Evolutionary conservation across 2,329 filamentous ascomycete genomes (phyloP).

Genomic region (Gaeumannomyces sp.): DNA sequence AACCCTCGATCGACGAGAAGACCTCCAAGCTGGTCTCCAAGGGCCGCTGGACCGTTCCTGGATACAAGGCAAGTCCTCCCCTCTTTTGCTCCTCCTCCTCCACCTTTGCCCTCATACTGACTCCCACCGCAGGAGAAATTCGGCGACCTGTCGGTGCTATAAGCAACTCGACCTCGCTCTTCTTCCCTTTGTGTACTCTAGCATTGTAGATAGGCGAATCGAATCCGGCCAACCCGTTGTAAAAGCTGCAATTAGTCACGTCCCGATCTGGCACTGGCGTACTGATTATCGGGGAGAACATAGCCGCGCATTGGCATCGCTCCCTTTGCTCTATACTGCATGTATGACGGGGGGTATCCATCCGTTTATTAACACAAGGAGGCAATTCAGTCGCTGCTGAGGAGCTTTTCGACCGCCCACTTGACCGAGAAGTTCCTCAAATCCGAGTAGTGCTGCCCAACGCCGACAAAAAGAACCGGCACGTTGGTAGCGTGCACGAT

Average conservation of each 20-base stretch:
- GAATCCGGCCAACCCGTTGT: constrained; percentile 2
- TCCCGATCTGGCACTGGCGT: too few species aligned
- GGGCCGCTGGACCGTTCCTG: constrained; percentile 96
- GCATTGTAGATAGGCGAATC: constrained; percentile 59
- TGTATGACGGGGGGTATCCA: neutral
- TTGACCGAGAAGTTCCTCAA: constrained; percentile 63
- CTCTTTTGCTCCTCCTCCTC: constrained; percentile 5
- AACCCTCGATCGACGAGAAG: constrained; percentile 97
- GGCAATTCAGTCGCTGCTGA: constrained; percentile 41
- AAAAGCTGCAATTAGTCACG: neutral
- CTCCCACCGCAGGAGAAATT: constrained; percentile 77
- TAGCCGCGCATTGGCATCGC: neutral
- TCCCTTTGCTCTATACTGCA: neutral
- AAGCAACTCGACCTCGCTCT: constrained; percentile 29
- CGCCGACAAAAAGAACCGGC: constrained; percentile 84
- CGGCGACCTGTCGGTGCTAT: constrained; percentile 91
- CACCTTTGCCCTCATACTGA: constrained; percentile 34
- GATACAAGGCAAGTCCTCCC: constrained; percentile 78
- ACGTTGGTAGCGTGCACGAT: constrained; percentile 97
- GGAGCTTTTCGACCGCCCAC: constrained; percentile 62
- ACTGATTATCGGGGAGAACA: too few species aligned
- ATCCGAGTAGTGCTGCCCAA: constrained; percentile 64
- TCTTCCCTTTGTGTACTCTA: constrained; percentile 58
- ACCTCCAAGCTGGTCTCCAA: constrained; percentile 90
- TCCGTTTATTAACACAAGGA: neutral